These are phyloP conservation scores for Lagenaria siceraria DNA, from an alignment of 306 rosid species.

Conservation along the genomic window DNA sequence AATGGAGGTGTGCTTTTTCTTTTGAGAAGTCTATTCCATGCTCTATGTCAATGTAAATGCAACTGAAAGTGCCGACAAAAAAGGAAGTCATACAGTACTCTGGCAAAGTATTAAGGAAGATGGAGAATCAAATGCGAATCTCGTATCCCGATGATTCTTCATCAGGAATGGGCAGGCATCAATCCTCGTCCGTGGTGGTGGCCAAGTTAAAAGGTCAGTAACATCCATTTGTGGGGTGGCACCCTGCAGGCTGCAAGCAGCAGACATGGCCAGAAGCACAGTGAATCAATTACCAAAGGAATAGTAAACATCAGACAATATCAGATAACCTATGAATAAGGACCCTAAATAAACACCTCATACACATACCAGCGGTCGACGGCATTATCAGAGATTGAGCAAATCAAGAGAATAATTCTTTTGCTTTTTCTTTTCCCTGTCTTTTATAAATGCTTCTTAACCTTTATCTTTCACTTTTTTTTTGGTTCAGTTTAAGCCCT, in stretches of 20 bases:
- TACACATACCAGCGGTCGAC: background rate
- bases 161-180: background rate
- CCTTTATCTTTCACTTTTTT: background rate
- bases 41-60: constrained; percentile 1
- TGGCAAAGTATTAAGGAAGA: background rate
- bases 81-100: background rate
- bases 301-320: background rate
- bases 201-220: background rate
- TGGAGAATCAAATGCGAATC: background rate
- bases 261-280: background rate
- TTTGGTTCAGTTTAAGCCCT: background rate
- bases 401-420: constrained; percentile 3
- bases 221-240: background rate
- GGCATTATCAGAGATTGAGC: background rate
- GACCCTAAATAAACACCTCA: background rate
- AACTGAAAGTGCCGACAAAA: background rate
- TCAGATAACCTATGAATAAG: background rate
- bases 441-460: background rate
- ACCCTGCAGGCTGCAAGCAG: background rate
- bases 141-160: constrained; percentile 1
- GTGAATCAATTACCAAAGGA: constrained; percentile 3
- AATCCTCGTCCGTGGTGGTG: background rate
- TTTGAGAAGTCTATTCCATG: background rate
- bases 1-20: background rate
- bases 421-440: background rate